Evolutionary conservation across 495 filamentous ascomycete genomes (phyloP).

Genomic region (Penicillium longicatenatum): DNA sequence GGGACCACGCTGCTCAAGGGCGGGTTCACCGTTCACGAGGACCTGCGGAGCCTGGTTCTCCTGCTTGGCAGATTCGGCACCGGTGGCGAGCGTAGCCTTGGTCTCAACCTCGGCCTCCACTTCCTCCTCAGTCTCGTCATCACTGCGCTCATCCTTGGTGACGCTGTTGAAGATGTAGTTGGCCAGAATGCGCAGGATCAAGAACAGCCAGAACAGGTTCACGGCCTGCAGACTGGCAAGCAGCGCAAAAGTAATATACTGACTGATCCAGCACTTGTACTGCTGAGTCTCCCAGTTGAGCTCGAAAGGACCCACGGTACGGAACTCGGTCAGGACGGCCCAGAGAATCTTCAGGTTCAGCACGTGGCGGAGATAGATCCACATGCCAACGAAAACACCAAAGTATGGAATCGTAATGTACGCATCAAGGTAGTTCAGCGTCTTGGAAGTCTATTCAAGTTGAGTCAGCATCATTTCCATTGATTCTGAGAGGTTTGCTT

Average conservation of each 20-base stretch:
- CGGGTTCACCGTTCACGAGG: slow-evolving; percentile 42
- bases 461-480: slow-evolving; percentile 1
- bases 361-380: slow-evolving; percentile 92
- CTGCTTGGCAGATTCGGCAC: slow-evolving; percentile 30
- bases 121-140: slow-evolving; percentile 60
- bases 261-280: slow-evolving; percentile 80
- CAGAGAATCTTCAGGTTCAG: slow-evolving; percentile 87
- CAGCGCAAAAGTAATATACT: slow-evolving; percentile 69
- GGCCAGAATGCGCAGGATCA: slow-evolving; percentile 73
- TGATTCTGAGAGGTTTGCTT: not conserved
- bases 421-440: slow-evolving; percentile 88
- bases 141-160: slow-evolving; percentile 58
- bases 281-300: slow-evolving; percentile 82
- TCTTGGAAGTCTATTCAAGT: slow-evolving; percentile 76
- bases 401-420: slow-evolving; percentile 80
- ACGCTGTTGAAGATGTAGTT: slow-evolving; percentile 56
- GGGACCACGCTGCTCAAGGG: slow-evolving; percentile 27
- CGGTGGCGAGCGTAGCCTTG: slow-evolving; percentile 34
- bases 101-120: slow-evolving; percentile 29
- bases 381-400: slow-evolving; percentile 75
- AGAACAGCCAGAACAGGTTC: slow-evolving; percentile 86
- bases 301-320: slow-evolving; percentile 83
- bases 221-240: slow-evolving; percentile 75
- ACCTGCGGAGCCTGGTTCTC: slow-evolving; percentile 43
- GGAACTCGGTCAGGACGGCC: slow-evolving; percentile 84